Base-by-base conservation (phyloP, 495 filamentous ascomycete genomes). In the Zalerion maritima region DNA sequence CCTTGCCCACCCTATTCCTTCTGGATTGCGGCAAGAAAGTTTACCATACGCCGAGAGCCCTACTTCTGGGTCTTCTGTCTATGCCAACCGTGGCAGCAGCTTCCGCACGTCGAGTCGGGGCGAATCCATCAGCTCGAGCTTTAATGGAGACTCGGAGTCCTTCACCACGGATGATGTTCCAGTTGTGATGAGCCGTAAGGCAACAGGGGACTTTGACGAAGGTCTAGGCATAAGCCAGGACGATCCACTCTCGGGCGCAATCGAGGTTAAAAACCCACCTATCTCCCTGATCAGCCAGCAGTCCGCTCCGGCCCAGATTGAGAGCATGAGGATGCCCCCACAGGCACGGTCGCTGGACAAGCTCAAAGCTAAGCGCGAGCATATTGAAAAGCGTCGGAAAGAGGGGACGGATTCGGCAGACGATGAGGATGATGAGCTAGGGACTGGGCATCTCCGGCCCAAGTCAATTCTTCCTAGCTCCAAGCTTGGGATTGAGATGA, bases 401-500 rank as follows among this genome's bases (percentile, higher is more conserved):
- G 82, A 92, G 36, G 74, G 78, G 39, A 81, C 71, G 8, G 83
- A 89, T 42, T 91, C 81, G 17, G 83, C 82, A 1, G 85, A 91
- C 42, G 85, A 93, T 42, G 85, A 94, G 52, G 85, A 94, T 29
- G 85, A 93, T 29, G 85, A 91, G 42, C 68, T 91, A 7, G 81
- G 80, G 6, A 59, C 68, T 31, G 44, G 75, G 8, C 56, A 55
- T 13, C 49, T 50, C 19, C 51, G 57, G n/a, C 36, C 32, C 31
- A 65, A 63, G 27, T 41, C 46, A 8, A 43, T 37, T 11, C 43
- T 58, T 15, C 60, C 60, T 19, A 75, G 65, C 17, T 91, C 82
- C 2, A 93, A 92, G 47, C 67, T 94, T 1, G 81, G 81, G 2
- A 81, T 77, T 21, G 85, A 94, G 53, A 93, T 94, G 85, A 85